phyloP scores from a whole-genome alignment of 805 yeast species.

The Metschnikowia dekortorum region DNA sequence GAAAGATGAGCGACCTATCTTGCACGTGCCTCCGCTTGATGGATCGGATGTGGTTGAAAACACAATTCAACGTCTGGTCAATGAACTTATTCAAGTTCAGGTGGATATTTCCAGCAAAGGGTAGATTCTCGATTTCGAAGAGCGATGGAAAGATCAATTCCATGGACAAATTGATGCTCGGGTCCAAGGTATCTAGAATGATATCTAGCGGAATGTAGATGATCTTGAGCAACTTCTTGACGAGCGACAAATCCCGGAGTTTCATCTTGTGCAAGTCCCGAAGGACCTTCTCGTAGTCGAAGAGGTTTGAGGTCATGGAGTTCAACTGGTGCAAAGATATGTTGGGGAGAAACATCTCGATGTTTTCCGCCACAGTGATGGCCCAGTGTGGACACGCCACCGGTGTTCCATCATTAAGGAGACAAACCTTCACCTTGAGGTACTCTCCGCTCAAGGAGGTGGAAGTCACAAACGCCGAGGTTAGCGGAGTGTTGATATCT shows the following conservation, averaged over 20 bases:
- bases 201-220: slow-evolving; percentile 58
- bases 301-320: slow-evolving; percentile 35
- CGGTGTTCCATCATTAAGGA: slow-evolving; percentile 80
- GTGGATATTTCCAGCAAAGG: slow-evolving; percentile 39
- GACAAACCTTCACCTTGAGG: slow-evolving; percentile 61
- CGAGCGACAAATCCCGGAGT: slow-evolving; percentile 30
- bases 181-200: slow-evolving; percentile 52
- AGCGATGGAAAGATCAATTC: slow-evolving; percentile 74
- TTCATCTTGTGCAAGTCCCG: slow-evolving; percentile 36
- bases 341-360: slow-evolving; percentile 58
- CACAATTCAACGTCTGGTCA: slow-evolving; percentile 64
- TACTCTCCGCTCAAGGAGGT: slow-evolving; percentile 85
- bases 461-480: slow-evolving; percentile 77
- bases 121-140: slow-evolving; percentile 34
- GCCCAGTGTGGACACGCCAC: slow-evolving; percentile 70
- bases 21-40: slow-evolving; percentile 19
- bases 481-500: slow-evolving; percentile 11
- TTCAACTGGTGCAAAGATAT: slow-evolving; percentile 46
- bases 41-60: slow-evolving; percentile 71
- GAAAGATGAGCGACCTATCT: slow-evolving; percentile 69
- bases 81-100: slow-evolving; percentile 66
- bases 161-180: slow-evolving; percentile 61
- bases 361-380: slow-evolving; percentile 45
- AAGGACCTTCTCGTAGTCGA: slow-evolving; percentile 38
- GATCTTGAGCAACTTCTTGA: slow-evolving; percentile 42